Evolutionary conservation across 169 alveolate species (phyloP).

Genomic region (Cryptosporidium ryanae): DNA sequence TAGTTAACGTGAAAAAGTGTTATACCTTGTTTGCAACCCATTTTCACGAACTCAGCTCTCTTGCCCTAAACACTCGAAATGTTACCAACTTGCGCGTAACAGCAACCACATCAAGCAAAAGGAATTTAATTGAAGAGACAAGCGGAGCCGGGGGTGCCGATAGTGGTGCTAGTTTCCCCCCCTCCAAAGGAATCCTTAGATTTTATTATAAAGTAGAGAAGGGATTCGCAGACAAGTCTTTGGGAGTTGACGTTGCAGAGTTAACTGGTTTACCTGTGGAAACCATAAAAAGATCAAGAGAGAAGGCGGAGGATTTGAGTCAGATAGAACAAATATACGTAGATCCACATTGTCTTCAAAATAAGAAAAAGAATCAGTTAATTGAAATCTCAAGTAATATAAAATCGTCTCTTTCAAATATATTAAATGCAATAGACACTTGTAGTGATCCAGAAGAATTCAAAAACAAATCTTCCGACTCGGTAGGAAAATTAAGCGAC

Average conservation of each 20-base stretch:
- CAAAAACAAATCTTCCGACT: background rate
- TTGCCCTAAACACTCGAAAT: constrained; percentile 84
- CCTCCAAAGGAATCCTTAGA: constrained; percentile 80
- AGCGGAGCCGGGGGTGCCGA: no score
- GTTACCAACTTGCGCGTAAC: constrained; percentile 84
- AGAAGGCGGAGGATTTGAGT: constrained; percentile 78
- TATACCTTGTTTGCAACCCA: constrained; percentile 98
- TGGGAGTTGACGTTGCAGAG: constrained; percentile 95
- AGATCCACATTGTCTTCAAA: constrained; percentile 33
- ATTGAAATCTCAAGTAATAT: background rate
- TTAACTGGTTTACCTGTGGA: constrained; percentile 90
- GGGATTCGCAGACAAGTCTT: constrained; percentile 91
- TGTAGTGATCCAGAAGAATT: constrained; percentile 6
- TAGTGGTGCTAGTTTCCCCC: constrained; percentile 79
- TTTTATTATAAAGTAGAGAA: constrained; percentile 90
- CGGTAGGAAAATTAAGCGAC: constrained; percentile 5
- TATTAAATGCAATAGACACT: constrained; percentile 2
- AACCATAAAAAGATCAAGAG: constrained; percentile 81
- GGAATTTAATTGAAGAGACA: constrained; percentile 79
- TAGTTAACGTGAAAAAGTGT: constrained; percentile 90
- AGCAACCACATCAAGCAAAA: constrained; percentile 86
- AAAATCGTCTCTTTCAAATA: background rate
- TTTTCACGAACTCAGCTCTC: constrained; percentile 95
- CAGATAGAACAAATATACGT: constrained; percentile 38
- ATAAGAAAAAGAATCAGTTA: constrained; percentile 27